These are phyloP conservation scores for Saturnispora saitoi DNA, from an alignment of 805 yeast species.

Conservation along the genomic window DNA sequence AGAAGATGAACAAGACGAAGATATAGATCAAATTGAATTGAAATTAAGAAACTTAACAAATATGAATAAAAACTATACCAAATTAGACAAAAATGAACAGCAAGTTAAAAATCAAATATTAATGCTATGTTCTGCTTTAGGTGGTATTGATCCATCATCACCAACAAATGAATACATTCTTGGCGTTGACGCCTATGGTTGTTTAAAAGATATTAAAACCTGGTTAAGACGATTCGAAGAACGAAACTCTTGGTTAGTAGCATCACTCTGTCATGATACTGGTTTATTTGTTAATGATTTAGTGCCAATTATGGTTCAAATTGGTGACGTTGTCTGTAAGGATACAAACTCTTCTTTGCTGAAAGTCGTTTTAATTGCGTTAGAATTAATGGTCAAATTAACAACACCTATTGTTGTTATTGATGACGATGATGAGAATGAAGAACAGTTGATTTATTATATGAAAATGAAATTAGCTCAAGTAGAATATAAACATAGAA, in stretches of 20 bases:
- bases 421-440: constrained; percentile 44
- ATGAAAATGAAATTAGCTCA: constrained; percentile 61
- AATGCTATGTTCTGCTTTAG: constrained; percentile 78
- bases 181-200: constrained; percentile 83
- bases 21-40: background rate
- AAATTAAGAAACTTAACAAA: background rate
- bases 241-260: constrained; percentile 66
- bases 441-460: constrained; percentile 48
- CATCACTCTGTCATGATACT: constrained; percentile 77
- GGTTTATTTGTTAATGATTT: constrained; percentile 68
- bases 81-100: constrained; percentile 20
- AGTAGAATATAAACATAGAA: constrained; percentile 56
- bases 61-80: background rate
- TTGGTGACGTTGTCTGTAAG: constrained; percentile 14
- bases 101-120: constrained; percentile 65
- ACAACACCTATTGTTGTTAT: constrained; percentile 75
- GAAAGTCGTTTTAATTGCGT: constrained; percentile 9
- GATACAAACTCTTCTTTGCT: background rate
- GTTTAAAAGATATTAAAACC: constrained; percentile 77
- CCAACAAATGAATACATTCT: constrained; percentile 45
- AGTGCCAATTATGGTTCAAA: constrained; percentile 57
- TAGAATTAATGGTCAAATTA: constrained; percentile 74
- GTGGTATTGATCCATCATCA: constrained; percentile 68
- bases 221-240: constrained; percentile 88
- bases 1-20: constrained; percentile 3